Evolutionary conservation across 2,329 filamentous ascomycete species (phyloP), one percentile per base, ranked within the genome.

Genomic region (Tolypocladium ovalisporum): DNA sequence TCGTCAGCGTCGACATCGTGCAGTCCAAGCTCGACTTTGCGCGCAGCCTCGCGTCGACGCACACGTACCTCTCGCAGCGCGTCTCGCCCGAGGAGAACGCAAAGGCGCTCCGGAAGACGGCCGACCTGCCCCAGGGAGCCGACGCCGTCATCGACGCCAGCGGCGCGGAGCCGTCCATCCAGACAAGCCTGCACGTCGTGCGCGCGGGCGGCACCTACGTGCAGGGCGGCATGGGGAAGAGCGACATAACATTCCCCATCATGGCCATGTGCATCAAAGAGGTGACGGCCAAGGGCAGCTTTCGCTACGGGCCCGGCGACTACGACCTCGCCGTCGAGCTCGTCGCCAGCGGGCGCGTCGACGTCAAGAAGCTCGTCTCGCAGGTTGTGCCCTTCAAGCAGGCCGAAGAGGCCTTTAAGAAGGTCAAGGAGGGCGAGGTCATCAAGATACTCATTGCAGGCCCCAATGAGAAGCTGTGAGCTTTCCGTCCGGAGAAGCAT

Each of bases 261-360:
- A 89, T 93, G 82, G 87, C 89, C 6, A 79, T 95, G 68, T 95
- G 91, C 71, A 80, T 86, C 54, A 97, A 97, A 76, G 93, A 97
- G 77, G 79, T 96, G 55, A 95, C 86, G 13, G 81, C 89, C 52
- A 89, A 87, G 68, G 93, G 93, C 27, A 92, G 87, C 61, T 97
- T 97, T 80, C 84, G 93, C 42, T 97, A 97, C 72, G 87, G 87
- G 4, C 82, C 84, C 56, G 92, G 92, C 24, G 93, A 97, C 72
- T 97, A 97, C 73, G 82, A 86, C 69, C 82, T 92, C 8, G 90
- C 90, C 5, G 79, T 97, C 52, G 84, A 90, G 62, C 79, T 97
- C 60, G 84, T 96, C 1, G 80, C 81, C 9, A 79, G 75, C 32
- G 89, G 89, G 54, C 84, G 83, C 70, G 82, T 97, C 44, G 84